Conservation (phyloP, 164 flowering plant species). For the Brasenia schreberi region DNA sequence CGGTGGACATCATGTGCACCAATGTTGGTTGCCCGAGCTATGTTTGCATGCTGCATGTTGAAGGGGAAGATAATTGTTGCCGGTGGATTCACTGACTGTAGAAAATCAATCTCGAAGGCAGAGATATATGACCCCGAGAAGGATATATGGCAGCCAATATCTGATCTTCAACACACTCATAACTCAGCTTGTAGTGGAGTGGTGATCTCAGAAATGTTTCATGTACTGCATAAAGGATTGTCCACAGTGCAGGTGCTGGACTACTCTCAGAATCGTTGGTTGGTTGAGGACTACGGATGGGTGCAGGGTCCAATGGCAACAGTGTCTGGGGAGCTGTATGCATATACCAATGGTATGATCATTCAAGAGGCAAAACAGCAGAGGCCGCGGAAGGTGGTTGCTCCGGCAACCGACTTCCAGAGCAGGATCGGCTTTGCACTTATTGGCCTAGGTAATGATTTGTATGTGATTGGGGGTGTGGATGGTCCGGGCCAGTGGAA, state of each 20-base stretch:
- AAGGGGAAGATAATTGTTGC: conserved; percentile 84
- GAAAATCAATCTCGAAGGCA: conserved; percentile 72
- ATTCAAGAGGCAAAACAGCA: conserved; percentile 39
- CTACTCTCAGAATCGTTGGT: conserved; percentile 33
- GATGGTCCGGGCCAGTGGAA: conserved; percentile 71
- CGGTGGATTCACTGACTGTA: conserved; percentile 79
- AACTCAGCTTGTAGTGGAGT: conserved; percentile 74
- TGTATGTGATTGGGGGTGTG: conserved; percentile 82
- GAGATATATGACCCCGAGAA: conserved; percentile 81
- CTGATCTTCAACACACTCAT: conserved; percentile 67
- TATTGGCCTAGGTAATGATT: conserved; percentile 56
- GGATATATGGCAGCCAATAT: conserved; percentile 66
- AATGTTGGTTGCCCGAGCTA: conserved; percentile 82
- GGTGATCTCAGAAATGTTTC: conserved; percentile 66
- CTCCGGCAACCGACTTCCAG: conserved; percentile 63
- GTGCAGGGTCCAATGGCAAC: conserved; percentile 89
- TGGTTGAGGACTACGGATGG: conserved; percentile 65
- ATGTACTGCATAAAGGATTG: conserved; percentile 79
- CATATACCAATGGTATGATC: conserved; percentile 66
- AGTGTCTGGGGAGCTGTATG: conserved; percentile 52
- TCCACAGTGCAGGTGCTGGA: conserved; percentile 73
- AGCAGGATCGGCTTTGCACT: conserved; percentile 68
- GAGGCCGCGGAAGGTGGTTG: conserved; percentile 29
- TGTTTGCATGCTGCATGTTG: conserved; percentile 88
- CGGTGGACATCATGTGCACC: conserved; percentile 55